These are phyloP conservation scores for Lecanicillium sp. DNA, from an alignment of 2,329 filamentous ascomycete species.

Conservation along the genomic window DNA sequence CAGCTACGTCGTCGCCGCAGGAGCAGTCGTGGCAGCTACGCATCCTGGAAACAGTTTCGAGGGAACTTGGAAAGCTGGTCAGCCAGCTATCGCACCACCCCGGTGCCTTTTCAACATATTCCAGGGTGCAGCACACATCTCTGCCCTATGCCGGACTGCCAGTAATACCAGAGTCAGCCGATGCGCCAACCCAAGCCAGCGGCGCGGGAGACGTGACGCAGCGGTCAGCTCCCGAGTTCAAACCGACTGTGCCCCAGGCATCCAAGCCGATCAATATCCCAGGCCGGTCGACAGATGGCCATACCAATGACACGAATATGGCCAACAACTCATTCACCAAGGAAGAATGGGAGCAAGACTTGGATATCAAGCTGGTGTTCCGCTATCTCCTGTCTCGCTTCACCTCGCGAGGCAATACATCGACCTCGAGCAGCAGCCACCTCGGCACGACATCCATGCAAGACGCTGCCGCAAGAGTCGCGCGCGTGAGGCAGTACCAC, in stretches of 20 bases:
- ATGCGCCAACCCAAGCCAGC: slow-evolving; percentile 20
- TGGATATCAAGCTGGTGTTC: slow-evolving; percentile 89
- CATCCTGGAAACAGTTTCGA: slow-evolving; percentile 75
- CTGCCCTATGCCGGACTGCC: slow-evolving; percentile 75
- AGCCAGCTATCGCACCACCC: slow-evolving; percentile 80
- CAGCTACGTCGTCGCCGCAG: slow-evolving; percentile 18
- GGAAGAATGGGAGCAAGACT: slow-evolving; percentile 89
- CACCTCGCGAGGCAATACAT: slow-evolving; percentile 38
- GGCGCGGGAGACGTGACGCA: slow-evolving; percentile 9
- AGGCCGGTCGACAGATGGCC: slow-evolving; percentile 15
- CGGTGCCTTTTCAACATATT: slow-evolving; percentile 80
- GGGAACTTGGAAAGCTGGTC: slow-evolving; percentile 77
- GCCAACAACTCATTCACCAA: slow-evolving; percentile 42
- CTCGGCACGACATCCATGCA: slow-evolving; percentile 45
- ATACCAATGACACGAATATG: slow-evolving; percentile 13
- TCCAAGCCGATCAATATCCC: slow-evolving; percentile 29
- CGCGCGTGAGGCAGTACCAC: slow-evolving; percentile 81
- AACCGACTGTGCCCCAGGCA: slow-evolving; percentile 35
- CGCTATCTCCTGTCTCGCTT: slow-evolving; percentile 76
- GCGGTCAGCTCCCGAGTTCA: slow-evolving; percentile 30
- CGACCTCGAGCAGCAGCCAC: slow-evolving; percentile 36
- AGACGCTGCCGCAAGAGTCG: slow-evolving; percentile 68
- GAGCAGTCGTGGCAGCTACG: slow-evolving; percentile 63
- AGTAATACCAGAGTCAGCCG: slow-evolving; percentile 47
- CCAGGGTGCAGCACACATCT: slow-evolving; percentile 53